These are phyloP conservation scores for Nemania abortiva DNA, from an alignment of 2,329 filamentous ascomycete species.

Conservation along the genomic window DNA sequence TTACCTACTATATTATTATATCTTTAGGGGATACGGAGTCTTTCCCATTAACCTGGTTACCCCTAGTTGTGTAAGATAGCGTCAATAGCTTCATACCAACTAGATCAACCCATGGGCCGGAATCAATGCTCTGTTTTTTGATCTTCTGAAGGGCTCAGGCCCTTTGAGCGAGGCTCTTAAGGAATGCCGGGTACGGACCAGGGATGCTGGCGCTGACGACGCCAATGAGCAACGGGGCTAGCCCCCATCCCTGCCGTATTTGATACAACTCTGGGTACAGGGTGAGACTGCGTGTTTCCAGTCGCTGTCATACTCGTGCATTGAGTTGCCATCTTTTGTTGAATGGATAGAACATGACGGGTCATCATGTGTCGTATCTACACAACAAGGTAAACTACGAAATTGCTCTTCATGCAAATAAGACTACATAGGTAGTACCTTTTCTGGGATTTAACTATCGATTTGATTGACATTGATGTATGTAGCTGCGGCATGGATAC, in stretches of 20 bases:
- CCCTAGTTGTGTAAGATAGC: background rate
- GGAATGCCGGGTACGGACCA: slow-evolving; percentile 23
- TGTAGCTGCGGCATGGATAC: no score
- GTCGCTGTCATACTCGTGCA: slow-evolving; percentile 27
- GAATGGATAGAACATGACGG: background rate
- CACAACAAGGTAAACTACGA: background rate
- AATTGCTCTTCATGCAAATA: no score
- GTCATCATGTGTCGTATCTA: background rate
- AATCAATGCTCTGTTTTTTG: background rate
- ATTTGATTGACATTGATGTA: no score
- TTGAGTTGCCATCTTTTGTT: slow-evolving; percentile 3
- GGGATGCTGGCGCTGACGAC: slow-evolving; percentile 37
- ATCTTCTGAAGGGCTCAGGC: background rate
- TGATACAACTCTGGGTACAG: slow-evolving; percentile 36
- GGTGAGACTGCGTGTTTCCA: slow-evolving; percentile 33
- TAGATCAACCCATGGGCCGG: background rate
- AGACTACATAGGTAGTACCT: no score
- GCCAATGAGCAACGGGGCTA: slow-evolving; percentile 38
- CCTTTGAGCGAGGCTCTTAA: slow-evolving; percentile 18
- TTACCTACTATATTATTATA: no score
- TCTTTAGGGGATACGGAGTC: background rate
- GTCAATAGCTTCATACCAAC: background rate
- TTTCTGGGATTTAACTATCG: no score
- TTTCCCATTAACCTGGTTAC: background rate
- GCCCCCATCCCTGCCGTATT: slow-evolving; percentile 35